Evolutionary conservation across 192 early-diverging fungal species (phyloP), one percentile per base, ranked within the genome.

Genomic region (Entomortierella parvispora): DNA sequence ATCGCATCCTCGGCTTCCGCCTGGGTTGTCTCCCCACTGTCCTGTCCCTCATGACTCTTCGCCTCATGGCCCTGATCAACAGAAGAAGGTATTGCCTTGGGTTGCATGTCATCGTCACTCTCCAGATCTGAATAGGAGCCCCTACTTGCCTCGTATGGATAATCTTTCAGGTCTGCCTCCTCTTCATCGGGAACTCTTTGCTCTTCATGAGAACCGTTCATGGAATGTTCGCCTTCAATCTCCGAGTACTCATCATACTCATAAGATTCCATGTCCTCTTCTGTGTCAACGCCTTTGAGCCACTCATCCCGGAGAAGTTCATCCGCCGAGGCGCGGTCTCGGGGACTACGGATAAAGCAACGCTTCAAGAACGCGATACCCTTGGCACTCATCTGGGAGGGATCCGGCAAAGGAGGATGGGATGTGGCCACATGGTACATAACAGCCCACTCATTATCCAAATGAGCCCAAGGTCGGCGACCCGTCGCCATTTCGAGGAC

Each of bases 391-490:
- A 94, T 68, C 57, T 93, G 86, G 1, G 84, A 79, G 0, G 90
- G 62, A 48, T 90, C 89, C 0, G 95, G 95, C 44, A 97, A 67
- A 12, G 92, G 90, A 40, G 94, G 92, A 46, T 90, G 87, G 4
- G 89, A 86, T 4, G 89, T 87, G 0, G 91, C 91, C 8, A 94
- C 93, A 65, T 95, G 93, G 68, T 92, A 97, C 93, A 97, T 97
- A 32, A 97, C 90, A 1, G 95, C 92, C 93, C 93, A 97, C 80
- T 97, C 93, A 65, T 97, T 97, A 62, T 97, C 95, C 29, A 97
- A 57, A 51, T 91, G 89, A 18, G 91, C 84, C 95, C 95, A 97
- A 2, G 95, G 94, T 54, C 89, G 89, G 33, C 86, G 79, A n/a
- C 96, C 96, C 0, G 94, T 96, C 2, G 93, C 84, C 93, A 97